Evolutionary conservation across 164 flowering plant genomes (phyloP).

Genomic region (Vitis riparia): DNA sequence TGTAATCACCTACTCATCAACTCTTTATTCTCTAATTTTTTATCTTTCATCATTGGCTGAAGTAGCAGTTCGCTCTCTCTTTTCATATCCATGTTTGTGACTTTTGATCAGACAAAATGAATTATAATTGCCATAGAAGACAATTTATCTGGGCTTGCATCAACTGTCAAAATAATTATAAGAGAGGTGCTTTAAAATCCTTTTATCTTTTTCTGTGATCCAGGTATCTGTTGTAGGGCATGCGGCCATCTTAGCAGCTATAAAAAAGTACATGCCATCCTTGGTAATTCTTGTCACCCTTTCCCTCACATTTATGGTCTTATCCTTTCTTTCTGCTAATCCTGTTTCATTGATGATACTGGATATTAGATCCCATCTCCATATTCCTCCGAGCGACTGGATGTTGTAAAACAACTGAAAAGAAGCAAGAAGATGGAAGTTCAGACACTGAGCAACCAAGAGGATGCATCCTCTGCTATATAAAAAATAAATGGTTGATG

Average conservation of each 20-base stretch:
- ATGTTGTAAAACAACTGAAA: conserved; percentile 54
- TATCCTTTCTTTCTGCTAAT: background rate
- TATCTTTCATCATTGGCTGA: no score
- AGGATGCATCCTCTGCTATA: conserved; percentile 14
- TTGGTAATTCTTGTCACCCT: conserved; percentile 40
- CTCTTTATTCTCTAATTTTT: no score
- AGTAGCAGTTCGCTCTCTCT: no score
- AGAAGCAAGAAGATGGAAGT: conserved; percentile 58
- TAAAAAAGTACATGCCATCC: conserved; percentile 56
- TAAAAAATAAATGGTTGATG: background rate
- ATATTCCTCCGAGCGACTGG: conserved; percentile 47
- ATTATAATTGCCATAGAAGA: no score
- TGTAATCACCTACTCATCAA: conserved; percentile 31
- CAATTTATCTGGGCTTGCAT: no score
- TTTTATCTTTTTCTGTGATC: background rate
- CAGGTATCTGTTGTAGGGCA: conserved; percentile 68
- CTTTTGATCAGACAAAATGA: no score
- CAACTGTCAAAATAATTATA: background rate
- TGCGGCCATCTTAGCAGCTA: conserved; percentile 68
- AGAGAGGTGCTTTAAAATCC: background rate
- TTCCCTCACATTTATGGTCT: background rate
- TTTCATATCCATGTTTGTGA: no score
- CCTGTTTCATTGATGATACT: background rate
- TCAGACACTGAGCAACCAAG: conserved; percentile 16
- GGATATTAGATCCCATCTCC: conserved; percentile 61